Conservation (phyloP, 2,329 filamentous ascomycete genomes). For the Aspergillus cejpii region DNA sequence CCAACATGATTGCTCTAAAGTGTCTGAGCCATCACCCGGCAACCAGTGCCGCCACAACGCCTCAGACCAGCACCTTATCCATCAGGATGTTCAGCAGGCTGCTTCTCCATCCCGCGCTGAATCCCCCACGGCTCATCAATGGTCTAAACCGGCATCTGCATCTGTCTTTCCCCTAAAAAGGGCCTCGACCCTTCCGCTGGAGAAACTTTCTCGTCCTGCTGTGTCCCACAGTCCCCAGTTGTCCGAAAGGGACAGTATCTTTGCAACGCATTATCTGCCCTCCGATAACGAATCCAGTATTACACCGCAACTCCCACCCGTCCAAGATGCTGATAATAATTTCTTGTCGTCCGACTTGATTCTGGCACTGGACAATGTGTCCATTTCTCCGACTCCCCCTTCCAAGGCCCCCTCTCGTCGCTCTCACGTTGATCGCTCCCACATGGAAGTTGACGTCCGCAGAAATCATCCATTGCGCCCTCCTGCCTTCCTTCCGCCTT, state of each 20-base stretch:
- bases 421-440: slow-evolving; percentile 26
- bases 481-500: slow-evolving; percentile 23
- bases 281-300: slow-evolving; percentile 43
- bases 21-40: slow-evolving; percentile 21
- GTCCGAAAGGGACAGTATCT: slow-evolving; percentile 58
- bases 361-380: slow-evolving; percentile 26
- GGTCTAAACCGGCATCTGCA: slow-evolving; percentile 26
- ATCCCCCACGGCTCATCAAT: slow-evolving; percentile 34
- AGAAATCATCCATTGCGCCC: slow-evolving; percentile 27
- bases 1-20: slow-evolving; percentile 35
- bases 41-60: slow-evolving; percentile 32
- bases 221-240: slow-evolving; percentile 44
- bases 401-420: slow-evolving; percentile 27
- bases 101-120: slow-evolving; percentile 30
- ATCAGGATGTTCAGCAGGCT: slow-evolving; percentile 26
- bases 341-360: slow-evolving; percentile 29
- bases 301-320: slow-evolving; percentile 33
- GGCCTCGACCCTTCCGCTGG: slow-evolving; percentile 27
- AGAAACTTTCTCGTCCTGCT: slow-evolving; percentile 23
- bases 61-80: slow-evolving; percentile 24
- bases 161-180: slow-evolving; percentile 33
- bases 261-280: slow-evolving; percentile 54
- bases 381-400: slow-evolving; percentile 24
- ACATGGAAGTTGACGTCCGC: slow-evolving; percentile 36
- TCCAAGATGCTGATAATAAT: slow-evolving; percentile 26